Evolutionary conservation across 164 flowering plant genomes (phyloP), one percentile per base, ranked within the genome.

Genomic region (Vitis riparia): DNA sequence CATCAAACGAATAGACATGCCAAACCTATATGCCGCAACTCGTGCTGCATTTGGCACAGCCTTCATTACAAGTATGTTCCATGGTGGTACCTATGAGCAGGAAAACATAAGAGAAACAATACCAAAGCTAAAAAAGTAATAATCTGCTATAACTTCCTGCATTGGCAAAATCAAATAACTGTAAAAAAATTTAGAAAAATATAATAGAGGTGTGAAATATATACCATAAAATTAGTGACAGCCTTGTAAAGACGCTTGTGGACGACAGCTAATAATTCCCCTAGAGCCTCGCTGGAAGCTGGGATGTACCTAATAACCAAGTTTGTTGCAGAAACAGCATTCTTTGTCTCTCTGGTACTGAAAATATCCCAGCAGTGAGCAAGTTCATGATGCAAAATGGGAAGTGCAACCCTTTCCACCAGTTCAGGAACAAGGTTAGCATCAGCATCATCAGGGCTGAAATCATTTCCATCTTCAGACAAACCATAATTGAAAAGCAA

Each of bases 281-380:
- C 83, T 37, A 96, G 78, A 63, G 87, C 97, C 75, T 86, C 80
- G 62, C 91, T 87, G 52, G 90, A 77, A 69, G 86, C 77, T 68
- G 89, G 83, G 55, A 91, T 86, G 79, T 93, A 93, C 69, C 63
- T 78, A 44, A 82, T 78, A 51, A 96, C 79, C 85, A 93, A 69
- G 67, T 76, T 79, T 60, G 89, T 88, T 59, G 97, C 98, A 63
- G 85, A 81, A 76, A 90, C 93, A 30, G 93, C 98, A 82, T 86
- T 88, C 62, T 69, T 87, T 3, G 98, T 90, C 76, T 81, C 94
- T 50, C 75, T 81, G 55, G 90, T 84, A 69, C 99, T 96, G 44
- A 93, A 87, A 73, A 91, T 81, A 75, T 93, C 98, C 99, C 99
- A 96, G 76, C 98, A 96, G 19, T 83, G 84, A 51, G 81, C 82